Evolutionary conservation across 352 stramenopile species (phyloP).

Genomic region (Peronosclerospora sorghi): DNA sequence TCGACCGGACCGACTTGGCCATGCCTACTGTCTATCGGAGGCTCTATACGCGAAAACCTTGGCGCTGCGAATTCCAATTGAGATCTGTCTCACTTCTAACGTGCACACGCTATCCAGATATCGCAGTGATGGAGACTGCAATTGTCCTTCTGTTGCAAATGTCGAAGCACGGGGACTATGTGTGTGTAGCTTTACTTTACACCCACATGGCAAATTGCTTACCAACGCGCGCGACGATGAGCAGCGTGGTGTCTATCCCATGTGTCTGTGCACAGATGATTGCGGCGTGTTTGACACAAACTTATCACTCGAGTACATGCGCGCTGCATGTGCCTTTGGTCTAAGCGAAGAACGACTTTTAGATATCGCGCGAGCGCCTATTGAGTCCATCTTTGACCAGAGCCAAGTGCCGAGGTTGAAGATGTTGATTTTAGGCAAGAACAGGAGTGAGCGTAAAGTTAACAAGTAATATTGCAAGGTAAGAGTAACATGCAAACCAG

Average conservation of each 20-base stretch:
- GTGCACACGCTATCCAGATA: constrained; percentile 87
- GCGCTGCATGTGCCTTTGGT: constrained; percentile 63
- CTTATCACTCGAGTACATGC: constrained; percentile 79
- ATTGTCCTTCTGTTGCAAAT: constrained; percentile 22
- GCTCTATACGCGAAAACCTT: constrained; percentile 62
- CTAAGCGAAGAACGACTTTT: constrained; percentile 38
- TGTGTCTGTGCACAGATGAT: constrained; percentile 91
- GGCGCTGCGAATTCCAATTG: constrained; percentile 73
- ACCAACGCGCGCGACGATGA: constrained; percentile 17
- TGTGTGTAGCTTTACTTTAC: constrained; percentile 56
- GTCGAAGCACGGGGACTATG: constrained; percentile 27
- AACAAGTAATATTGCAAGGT: too few species aligned
- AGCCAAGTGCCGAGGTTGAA: constrained; percentile 20
- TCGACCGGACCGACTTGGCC: constrained; percentile 84
- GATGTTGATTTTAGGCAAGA: too few species aligned
- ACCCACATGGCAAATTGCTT: constrained; percentile 69
- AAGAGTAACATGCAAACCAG: too few species aligned
- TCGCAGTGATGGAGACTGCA: constrained; percentile 24
- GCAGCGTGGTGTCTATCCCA: constrained; percentile 43
- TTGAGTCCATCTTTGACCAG: constrained; percentile 53
- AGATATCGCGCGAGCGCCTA: constrained; percentile 31
- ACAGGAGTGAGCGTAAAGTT: too few species aligned
- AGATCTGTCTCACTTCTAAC: constrained; percentile 91
- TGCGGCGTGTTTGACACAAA: constrained; percentile 86
- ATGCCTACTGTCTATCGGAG: constrained; percentile 80